Evolutionary conservation across 495 filamentous ascomycete genomes (phyloP).

Genomic region (Daldinia caldariorum): DNA sequence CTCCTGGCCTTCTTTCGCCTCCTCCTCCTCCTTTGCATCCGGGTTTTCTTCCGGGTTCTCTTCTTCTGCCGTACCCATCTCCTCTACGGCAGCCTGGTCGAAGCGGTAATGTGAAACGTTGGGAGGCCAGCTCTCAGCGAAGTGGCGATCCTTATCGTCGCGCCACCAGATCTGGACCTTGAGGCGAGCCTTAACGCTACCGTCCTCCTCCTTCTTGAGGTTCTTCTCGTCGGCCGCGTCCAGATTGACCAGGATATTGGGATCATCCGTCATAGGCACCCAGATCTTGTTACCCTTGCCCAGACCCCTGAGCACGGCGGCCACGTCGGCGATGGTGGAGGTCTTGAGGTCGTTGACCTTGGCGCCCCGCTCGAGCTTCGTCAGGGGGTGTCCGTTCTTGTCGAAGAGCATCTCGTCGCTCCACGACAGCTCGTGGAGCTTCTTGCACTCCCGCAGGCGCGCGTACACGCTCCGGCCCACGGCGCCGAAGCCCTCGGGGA

Average conservation of each 20-base stretch:
- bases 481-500: conserved; percentile 63
- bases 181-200: conserved; percentile 45
- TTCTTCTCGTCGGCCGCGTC: conserved; percentile 43
- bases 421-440: conserved; percentile 73
- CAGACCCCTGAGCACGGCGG: conserved; percentile 71
- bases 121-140: conserved; percentile 72
- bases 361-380: conserved; percentile 65
- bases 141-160: conserved; percentile 70
- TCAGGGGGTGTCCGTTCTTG: conserved; percentile 54
- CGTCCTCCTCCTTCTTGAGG: conserved; percentile 50
- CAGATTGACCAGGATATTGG: conserved; percentile 44
- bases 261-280: conserved; percentile 50
- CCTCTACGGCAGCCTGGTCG: conserved; percentile 4
- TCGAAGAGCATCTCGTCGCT: conserved; percentile 62
- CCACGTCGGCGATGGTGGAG: conserved; percentile 87
- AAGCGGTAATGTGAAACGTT: conserved; percentile 67
- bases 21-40: not conserved
- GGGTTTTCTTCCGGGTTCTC: not conserved
- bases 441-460: conserved; percentile 83
- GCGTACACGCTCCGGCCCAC: conserved; percentile 80
- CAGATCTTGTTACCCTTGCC: conserved; percentile 60
- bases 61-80: not conserved
- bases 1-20: not conserved
- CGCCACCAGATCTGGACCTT: conserved; percentile 71
- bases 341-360: conserved; percentile 86